Evolutionary conservation across 2,329 filamentous ascomycete species (phyloP).

Genomic region (Cercospora citrullina): DNA sequence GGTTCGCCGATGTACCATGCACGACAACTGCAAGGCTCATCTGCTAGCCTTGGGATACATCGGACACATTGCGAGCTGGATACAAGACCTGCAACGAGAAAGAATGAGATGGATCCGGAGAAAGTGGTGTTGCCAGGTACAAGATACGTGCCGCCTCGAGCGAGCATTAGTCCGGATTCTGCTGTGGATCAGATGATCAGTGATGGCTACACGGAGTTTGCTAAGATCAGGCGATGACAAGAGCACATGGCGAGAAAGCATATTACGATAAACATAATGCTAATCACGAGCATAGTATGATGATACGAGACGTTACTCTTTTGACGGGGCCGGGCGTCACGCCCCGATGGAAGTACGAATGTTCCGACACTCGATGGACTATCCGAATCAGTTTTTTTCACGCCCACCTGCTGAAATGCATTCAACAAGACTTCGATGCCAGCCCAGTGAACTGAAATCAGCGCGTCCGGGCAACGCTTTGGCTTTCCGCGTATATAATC

Average conservation of each 20-base stretch:
- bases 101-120: slow-evolving; percentile 7
- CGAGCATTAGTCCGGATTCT: slow-evolving; percentile 8
- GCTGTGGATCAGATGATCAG: slow-evolving; percentile 23
- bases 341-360: not conserved
- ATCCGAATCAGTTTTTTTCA: no score
- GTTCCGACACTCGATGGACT: no score
- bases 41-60: slow-evolving; percentile 4
- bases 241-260: not conserved
- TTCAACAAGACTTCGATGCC: no score
- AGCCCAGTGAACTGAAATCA: no score
- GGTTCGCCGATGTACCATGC: slow-evolving; percentile 7
- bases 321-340: not conserved
- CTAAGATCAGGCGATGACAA: slow-evolving; percentile 15
- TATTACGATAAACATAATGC: not conserved
- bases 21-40: not conserved
- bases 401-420: no score
- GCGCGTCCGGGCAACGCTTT: no score
- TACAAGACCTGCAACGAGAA: slow-evolving; percentile 6
- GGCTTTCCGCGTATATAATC: no score
- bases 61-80: slow-evolving; percentile 3
- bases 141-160: slow-evolving; percentile 5
- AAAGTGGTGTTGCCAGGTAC: not conserved
- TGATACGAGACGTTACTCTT: not conserved
- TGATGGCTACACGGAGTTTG: slow-evolving; percentile 22
- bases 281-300: not conserved